Evolutionary conservation across 1,284 basidiomycete species (phyloP), one percentile per base, ranked within the genome.

Genomic region (Leccinum fuscescens): DNA sequence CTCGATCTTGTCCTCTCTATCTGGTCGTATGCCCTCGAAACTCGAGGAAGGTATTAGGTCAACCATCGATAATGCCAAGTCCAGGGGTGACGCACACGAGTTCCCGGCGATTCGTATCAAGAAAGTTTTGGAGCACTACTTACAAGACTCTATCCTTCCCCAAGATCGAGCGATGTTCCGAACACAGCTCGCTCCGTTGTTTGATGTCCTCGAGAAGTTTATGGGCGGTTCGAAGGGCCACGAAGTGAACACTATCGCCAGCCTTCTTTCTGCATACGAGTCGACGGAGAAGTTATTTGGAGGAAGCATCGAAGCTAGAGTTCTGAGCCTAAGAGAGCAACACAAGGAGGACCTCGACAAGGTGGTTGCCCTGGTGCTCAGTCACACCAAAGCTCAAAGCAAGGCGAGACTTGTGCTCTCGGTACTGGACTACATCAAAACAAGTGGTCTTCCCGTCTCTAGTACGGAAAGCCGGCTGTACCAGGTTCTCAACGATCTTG

Each of bases 1-100:
- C 46, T 88, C 94, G 31, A 92, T 96, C 68, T 84, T 99, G 52
- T 92, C 95, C 3, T 85, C 94, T 1, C 82, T 99, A 50, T 94
- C 93, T 39, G 96, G 97, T 24, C 93, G 97, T 67, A 93, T 99
- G 78, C 95, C 97, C 7, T 78, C 83, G 62, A 95, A 93, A 77
- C 85, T 98, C 42, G 97, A 99, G 76, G 94, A 96, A 31, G 82
- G 81, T 64, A 83, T 99, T 60, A 89, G 96, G 61, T 76, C 87
- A 53, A 82, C 86, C 9, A 88, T 99, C 64, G 94, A 96, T 61
- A 75, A 79, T 42, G 86, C 90, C 53, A 91, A 86, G 72, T 75
- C 82, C 54, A 90, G 93, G 76, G 81, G 84, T 63, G 81, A 85
- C 31, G 77, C 77, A 27, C 78, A 82, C 61, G 96, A 96, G 76